phyloP scores from a whole-genome alignment of 371 early-diverging fungal genomes.

The Mortierella sp. region DNA sequence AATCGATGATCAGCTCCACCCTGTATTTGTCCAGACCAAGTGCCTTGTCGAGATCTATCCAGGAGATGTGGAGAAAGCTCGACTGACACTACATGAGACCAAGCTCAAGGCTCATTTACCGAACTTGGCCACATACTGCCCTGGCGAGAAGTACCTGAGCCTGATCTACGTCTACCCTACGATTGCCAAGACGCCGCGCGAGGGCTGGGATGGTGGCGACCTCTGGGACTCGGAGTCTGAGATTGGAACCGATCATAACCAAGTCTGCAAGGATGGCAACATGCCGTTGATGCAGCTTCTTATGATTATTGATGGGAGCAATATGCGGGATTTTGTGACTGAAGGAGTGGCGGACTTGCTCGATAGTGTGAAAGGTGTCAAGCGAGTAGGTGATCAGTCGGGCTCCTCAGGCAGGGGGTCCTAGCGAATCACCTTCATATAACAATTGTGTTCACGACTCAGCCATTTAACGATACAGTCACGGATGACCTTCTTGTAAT shows the following conservation, averaged over 20 bases:
- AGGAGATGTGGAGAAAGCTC: conserved; percentile 40
- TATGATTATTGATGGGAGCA: conserved; percentile 42
- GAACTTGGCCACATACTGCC: conserved; percentile 38
- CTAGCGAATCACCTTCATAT: no score
- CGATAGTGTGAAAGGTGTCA: conserved; percentile 29
- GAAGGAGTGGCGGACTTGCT: conserved; percentile 39
- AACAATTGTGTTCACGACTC: no score
- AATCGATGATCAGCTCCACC: conserved; percentile 35
- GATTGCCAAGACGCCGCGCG: conserved; percentile 26
- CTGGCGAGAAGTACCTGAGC: conserved; percentile 47
- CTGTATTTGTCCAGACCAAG: conserved; percentile 42
- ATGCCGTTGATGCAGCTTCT: conserved; percentile 41
- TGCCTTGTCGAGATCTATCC: conserved; percentile 20
- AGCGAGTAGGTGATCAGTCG: conserved; percentile 27
- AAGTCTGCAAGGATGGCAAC: conserved; percentile 22
- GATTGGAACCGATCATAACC: conserved; percentile 19
- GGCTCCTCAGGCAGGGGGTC: conserved; percentile 34
- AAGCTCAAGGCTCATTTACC: conserved; percentile 35
- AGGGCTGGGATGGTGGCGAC: conserved; percentile 29
- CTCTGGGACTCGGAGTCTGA: conserved; percentile 31
- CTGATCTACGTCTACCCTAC: conserved; percentile 36
- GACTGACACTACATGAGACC: conserved; percentile 38
- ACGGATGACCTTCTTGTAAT: no score
- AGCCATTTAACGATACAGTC: no score
- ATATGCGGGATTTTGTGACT: conserved; percentile 33